Conservation (phyloP, 2,329 filamentous ascomycete species). For the Atkinsonella hypoxylon region DNA sequence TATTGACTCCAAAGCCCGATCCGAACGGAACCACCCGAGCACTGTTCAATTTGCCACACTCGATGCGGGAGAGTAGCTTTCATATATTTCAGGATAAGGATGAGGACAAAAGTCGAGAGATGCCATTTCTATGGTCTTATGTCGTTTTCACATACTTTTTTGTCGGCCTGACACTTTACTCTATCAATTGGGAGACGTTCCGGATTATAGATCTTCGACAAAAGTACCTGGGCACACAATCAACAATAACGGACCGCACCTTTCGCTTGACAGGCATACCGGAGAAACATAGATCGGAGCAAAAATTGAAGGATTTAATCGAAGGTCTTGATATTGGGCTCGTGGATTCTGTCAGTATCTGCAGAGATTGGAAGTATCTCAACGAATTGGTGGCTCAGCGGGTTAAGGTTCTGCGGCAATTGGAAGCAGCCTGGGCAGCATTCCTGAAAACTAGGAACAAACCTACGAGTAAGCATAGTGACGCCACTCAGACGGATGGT, state of each 20-base stretch:
- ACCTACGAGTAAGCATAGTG: slow-evolving; percentile 6
- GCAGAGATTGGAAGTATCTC: slow-evolving; percentile 73
- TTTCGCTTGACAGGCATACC: slow-evolving; percentile 88
- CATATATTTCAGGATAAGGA: slow-evolving; percentile 17
- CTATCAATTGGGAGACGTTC: slow-evolving; percentile 72
- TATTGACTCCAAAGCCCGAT: neutral
- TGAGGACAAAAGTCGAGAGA: slow-evolving; percentile 23
- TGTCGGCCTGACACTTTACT: slow-evolving; percentile 66
- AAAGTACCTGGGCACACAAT: slow-evolving; percentile 83
- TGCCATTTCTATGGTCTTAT: slow-evolving; percentile 75
- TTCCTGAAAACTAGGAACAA: slow-evolving; percentile 29
- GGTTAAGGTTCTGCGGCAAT: slow-evolving; percentile 49
- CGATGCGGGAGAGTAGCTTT: slow-evolving; percentile 9
- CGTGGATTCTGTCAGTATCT: slow-evolving; percentile 78
- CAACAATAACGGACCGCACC: slow-evolving; percentile 90
- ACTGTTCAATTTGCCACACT: neutral
- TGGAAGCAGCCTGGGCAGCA: slow-evolving; percentile 77
- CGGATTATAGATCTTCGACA: slow-evolving; percentile 79
- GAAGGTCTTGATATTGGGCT: slow-evolving; percentile 81
- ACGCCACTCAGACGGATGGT: slow-evolving; percentile 5
- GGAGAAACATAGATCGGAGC: slow-evolving; percentile 62
- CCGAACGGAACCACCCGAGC: slow-evolving; percentile 5
- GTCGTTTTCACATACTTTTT: slow-evolving; percentile 93
- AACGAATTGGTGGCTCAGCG: slow-evolving; percentile 63
- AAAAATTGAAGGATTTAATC: slow-evolving; percentile 73